Evolutionary conservation across 2,329 filamentous ascomycete genomes (phyloP), one percentile per base, ranked within the genome.

Genomic region (Scedosporium dehoogii): DNA sequence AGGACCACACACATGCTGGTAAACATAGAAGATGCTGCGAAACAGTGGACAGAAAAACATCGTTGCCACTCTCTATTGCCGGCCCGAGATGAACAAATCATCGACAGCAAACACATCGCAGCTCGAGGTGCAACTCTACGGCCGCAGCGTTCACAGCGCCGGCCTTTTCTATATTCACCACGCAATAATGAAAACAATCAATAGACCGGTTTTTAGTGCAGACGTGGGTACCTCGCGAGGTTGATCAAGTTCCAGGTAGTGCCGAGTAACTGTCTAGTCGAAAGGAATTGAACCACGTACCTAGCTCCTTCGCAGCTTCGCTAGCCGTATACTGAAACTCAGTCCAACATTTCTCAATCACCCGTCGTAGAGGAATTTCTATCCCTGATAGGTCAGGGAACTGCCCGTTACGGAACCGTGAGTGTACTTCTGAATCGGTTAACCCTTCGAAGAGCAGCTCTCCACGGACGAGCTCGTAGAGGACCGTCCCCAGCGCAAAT

Each of bases 341-440:
- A 9, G 55, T 58, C 55, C 55, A 58, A 23, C 55, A 58, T 33
- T 58, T 58, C 27, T 58, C 27, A 21, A 58, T 58, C 14, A 58
- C 55, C 4, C 18, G 21, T 18, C 27, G 29, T 33, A 58, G 10
- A 16, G 55, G 23, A 27, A 58, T 38, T 14, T 25, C 25, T 58
- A 58, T 29, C 14, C 14, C 25, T 18, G 55, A 58, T 3, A 58
- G 55, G 27, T 58, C 55, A 7, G 55, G 55, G 55, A 58, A 58
- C 27, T 58, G 55, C 2, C 55, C 16, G 2, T 27, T 38, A 5
- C 38, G 16, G 14, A 58, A 33, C 55, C 55, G 55, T 16, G 29
- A 4, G 25, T 29, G 38, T 16, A 58, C 41, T 38, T 58, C 55
- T 16, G 12, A 12, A 16, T 58, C 55, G 14, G 5, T 12, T 14